A percentile compares a stretch with the other conserved stretches of the same genome.
Conservation (phyloP, 208 protist species). For the Leishmania tropica region DNA sequence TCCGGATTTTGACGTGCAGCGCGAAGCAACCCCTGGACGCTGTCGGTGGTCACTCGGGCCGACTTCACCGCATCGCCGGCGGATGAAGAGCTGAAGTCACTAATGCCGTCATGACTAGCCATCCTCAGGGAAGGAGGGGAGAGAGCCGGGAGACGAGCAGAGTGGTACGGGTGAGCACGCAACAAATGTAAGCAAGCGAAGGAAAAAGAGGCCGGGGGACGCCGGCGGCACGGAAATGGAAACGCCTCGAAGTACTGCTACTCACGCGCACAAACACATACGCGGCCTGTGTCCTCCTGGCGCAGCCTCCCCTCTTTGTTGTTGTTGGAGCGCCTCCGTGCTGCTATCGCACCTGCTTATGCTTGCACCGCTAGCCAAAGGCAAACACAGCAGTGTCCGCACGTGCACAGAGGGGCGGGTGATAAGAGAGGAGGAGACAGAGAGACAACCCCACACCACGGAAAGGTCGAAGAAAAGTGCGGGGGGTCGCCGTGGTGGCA, state of each 20-base stretch:
- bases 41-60: slow-evolving; percentile 34
- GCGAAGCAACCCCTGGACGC: slow-evolving; percentile 37
- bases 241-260: not conserved
- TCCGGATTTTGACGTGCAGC: slow-evolving; percentile 51
- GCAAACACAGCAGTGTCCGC: not conserved
- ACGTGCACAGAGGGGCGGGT: not conserved
- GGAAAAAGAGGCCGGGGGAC: not conserved
- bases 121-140: not conserved
- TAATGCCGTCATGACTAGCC: not conserved
- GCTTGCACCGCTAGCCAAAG: not conserved
- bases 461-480: not conserved
- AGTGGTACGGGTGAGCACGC: not conserved
- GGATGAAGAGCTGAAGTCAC: slow-evolving; percentile 14
- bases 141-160: not conserved
- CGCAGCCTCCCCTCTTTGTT: not conserved
- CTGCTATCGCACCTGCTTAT: not conserved
- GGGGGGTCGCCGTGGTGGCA: not conserved
- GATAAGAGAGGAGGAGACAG: not conserved
- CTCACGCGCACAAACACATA: not conserved
- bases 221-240: not conserved
- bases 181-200: no score
- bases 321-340: not conserved
- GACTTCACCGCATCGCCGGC: slow-evolving; percentile 50
- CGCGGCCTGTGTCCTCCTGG: not conserved
- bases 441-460: not conserved